A percentile compares a stretch with the other conserved stretches of the same genome.
These are phyloP conservation scores for Leccinum olivaceopallidum DNA, from an alignment of 768 basidiomycete species.

Conservation along the genomic window DNA sequence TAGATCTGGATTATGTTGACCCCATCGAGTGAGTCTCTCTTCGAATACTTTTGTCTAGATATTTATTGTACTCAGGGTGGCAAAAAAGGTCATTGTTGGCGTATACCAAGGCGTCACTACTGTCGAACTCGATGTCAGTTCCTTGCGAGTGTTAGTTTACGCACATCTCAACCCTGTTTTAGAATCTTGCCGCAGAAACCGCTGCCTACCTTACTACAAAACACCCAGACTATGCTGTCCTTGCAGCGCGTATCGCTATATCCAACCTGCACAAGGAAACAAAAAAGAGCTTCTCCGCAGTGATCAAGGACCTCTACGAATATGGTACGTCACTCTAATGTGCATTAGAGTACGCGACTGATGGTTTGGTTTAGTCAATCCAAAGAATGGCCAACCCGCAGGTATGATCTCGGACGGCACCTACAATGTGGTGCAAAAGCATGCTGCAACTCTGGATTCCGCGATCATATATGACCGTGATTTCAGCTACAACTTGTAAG, in stretches of 20 bases:
- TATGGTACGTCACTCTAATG: slow-evolving; percentile 59
- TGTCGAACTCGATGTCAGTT: slow-evolving; percentile 89
- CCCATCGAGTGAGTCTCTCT: slow-evolving; percentile 70
- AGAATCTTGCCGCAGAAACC: slow-evolving; percentile 97
- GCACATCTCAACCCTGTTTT: slow-evolving; percentile 6
- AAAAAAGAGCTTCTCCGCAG: slow-evolving; percentile 93
- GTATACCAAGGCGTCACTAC: slow-evolving; percentile 97
- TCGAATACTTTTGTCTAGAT: background rate
- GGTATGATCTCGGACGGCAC: slow-evolving; percentile 91
- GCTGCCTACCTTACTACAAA: slow-evolving; percentile 97
- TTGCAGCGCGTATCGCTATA: slow-evolving; percentile 97
- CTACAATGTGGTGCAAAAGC: slow-evolving; percentile 77
- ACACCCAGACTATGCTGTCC: slow-evolving; percentile 96
- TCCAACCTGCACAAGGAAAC: slow-evolving; percentile 99
- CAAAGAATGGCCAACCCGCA: slow-evolving; percentile 85
- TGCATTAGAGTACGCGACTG: background rate
- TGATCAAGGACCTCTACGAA: slow-evolving; percentile 86
- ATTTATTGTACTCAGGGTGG: slow-evolving; percentile 51
- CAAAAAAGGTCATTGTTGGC: slow-evolving; percentile 91
- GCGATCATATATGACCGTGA: slow-evolving; percentile 98
- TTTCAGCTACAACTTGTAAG: slow-evolving; percentile 94
- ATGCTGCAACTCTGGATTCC: slow-evolving; percentile 83
- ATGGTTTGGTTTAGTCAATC: slow-evolving; percentile 67
- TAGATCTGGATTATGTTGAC: slow-evolving; percentile 89
- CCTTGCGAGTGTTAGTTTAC: background rate